Conservation (phyloP, 768 basidiomycete genomes). For the Ramaria rubella region DNA sequence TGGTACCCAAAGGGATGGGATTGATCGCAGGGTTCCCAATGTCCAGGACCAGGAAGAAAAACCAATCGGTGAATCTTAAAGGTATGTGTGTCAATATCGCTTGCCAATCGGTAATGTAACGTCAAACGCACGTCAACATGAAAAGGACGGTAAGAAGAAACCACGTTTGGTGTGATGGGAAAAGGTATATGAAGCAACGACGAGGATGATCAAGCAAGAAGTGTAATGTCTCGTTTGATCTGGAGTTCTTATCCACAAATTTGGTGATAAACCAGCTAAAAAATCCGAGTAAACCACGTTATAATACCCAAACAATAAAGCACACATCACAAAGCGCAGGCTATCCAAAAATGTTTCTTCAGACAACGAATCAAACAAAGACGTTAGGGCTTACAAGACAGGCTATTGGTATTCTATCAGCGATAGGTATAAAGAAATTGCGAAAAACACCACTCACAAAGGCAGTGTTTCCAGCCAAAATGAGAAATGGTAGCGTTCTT, state of each 20-base stretch:
- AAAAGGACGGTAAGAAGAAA: conserved; percentile 70
- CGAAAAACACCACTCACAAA: conserved; percentile 67
- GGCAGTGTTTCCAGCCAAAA: conserved; percentile 89
- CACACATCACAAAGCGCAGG: conserved; percentile 75
- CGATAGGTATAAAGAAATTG: background rate
- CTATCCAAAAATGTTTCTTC: conserved; percentile 29
- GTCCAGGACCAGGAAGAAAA: conserved; percentile 48
- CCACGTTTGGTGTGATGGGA: conserved; percentile 93
- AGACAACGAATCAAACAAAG: background rate
- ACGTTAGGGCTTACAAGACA: conserved; percentile 59
- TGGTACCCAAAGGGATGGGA: conserved; percentile 59
- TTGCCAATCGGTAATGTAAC: conserved; percentile 30
- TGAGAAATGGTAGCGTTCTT: conserved; percentile 58
- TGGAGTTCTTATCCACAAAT: conserved; percentile 50
- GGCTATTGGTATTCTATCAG: conserved; percentile 44
- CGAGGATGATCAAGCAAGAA: conserved; percentile 92
- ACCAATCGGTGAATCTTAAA: conserved; percentile 54
- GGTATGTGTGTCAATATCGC: conserved; percentile 12
- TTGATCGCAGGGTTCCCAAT: conserved; percentile 15
- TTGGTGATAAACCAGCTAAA: conserved; percentile 73
- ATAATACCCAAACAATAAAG: conserved; percentile 23
- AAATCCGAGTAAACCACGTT: conserved; percentile 10
- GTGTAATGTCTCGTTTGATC: conserved; percentile 69
- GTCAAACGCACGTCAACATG: conserved; percentile 52
- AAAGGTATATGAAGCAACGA: conserved; percentile 82